These are phyloP conservation scores for Macrophomina phaseolina DNA, from an alignment of 2,329 filamentous ascomycete genomes.

Conservation along the genomic window DNA sequence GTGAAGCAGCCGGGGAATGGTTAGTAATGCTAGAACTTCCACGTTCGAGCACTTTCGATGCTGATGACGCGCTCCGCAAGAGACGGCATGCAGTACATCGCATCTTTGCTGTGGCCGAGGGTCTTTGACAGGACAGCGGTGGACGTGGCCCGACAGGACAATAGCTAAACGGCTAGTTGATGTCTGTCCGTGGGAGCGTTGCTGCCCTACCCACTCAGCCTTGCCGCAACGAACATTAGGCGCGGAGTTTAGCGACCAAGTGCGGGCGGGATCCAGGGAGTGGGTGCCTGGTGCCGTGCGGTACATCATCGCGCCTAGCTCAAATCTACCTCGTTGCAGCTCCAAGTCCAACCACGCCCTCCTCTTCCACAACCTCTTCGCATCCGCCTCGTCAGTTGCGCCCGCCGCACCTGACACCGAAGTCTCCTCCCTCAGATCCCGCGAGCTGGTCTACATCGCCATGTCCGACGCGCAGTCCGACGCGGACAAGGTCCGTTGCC, in stretches of 20 bases:
- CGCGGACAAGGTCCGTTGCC: slow-evolving; percentile 52
- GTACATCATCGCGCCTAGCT: slow-evolving; percentile 23
- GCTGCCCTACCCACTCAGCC: slow-evolving; percentile 9
- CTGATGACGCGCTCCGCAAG: neutral
- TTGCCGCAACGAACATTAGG: slow-evolving; percentile 18
- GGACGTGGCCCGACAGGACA: neutral
- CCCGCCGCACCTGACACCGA: slow-evolving; percentile 37
- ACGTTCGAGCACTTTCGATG: slow-evolving; percentile 11
- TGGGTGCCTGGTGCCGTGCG: slow-evolving; percentile 20
- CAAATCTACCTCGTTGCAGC: slow-evolving; percentile 9
- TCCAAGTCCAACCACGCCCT: slow-evolving; percentile 1
- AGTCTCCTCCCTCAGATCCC: slow-evolving; percentile 21
- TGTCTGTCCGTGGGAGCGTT: too few relatives aligned
- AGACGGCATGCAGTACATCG: neutral
- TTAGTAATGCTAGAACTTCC: neutral
- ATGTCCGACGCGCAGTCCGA: slow-evolving; percentile 48
- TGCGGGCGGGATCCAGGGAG: slow-evolving; percentile 19
- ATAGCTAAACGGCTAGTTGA: neutral
- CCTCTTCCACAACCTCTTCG: neutral
- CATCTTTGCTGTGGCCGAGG: neutral
- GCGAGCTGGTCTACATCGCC: neutral
- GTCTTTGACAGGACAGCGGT: neutral
- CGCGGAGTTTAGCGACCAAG: slow-evolving; percentile 23
- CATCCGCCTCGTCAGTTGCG: slow-evolving; percentile 3
- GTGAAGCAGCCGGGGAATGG: neutral